Percentiles rank a stretch among this genome's conserved stretches.
Evolutionary conservation across 768 basidiomycete species (phyloP).

Genomic region (Antrodiella citrinella): DNA sequence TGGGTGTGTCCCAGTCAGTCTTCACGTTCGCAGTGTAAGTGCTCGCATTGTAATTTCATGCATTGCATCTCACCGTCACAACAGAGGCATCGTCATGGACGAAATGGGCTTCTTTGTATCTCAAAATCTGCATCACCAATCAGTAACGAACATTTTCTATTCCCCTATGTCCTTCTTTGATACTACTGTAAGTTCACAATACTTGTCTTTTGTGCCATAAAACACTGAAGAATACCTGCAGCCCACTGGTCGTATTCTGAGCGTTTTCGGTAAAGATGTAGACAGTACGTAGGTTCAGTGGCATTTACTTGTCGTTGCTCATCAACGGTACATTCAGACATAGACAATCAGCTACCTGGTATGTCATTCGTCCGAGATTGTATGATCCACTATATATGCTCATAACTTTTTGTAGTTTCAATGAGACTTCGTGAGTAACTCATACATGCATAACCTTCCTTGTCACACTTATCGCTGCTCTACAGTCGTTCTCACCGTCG

Average conservation of each 20-base stretch:
- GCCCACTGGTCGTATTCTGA: slow-evolving; percentile 54
- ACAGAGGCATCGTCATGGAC: slow-evolving; percentile 46
- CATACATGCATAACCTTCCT: neutral
- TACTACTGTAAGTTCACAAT: slow-evolving; percentile 36
- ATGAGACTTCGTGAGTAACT: slow-evolving; percentile 44
- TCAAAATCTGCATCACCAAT: slow-evolving; percentile 50
- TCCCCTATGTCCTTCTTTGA: slow-evolving; percentile 79
- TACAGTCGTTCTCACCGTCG: slow-evolving; percentile 41
- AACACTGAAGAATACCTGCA: slow-evolving; percentile 12
- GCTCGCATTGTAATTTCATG: neutral
- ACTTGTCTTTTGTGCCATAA: neutral
- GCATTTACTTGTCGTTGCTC: no score
- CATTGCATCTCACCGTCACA: neutral
- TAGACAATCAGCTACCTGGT: slow-evolving; percentile 57
- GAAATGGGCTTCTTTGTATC: slow-evolving; percentile 53
- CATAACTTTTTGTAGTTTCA: slow-evolving; percentile 33
- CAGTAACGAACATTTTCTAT: slow-evolving; percentile 50
- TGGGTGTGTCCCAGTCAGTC: slow-evolving; percentile 49
- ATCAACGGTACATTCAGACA: slow-evolving; percentile 25
- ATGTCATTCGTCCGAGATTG: slow-evolving; percentile 9
- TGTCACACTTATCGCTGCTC: neutral
- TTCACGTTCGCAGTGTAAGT: slow-evolving; percentile 50
- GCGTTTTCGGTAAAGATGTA: slow-evolving; percentile 60
- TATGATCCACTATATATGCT: neutral
- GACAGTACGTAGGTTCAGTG: slow-evolving; percentile 34